Percentiles rank a stretch among this genome's conserved stretches.
These are phyloP conservation scores for Epichloe sylvatica DNA, from an alignment of 2,329 filamentous ascomycete species.

Conservation along the genomic window DNA sequence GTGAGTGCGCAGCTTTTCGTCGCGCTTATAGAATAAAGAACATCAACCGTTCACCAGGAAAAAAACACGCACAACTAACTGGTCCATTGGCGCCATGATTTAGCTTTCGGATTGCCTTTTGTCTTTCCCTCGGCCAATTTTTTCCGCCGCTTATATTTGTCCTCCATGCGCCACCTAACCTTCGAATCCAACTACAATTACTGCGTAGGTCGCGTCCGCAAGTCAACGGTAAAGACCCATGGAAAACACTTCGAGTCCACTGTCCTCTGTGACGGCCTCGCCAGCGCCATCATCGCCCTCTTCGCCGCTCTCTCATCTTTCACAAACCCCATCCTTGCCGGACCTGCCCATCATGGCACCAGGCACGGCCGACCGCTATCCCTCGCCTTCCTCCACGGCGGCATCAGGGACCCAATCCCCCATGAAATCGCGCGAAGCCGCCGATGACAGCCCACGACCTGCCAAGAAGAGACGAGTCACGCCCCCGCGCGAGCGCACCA, in stretches of 20 bases:
- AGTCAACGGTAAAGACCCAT: not conserved
- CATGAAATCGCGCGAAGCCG: slow-evolving; percentile 27
- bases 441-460: slow-evolving; percentile 49
- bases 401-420: slow-evolving; percentile 39
- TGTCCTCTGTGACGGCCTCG: slow-evolving; percentile 17
- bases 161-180: not conserved
- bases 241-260: slow-evolving; percentile 6
- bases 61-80: not conserved
- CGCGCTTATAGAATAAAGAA: not conserved
- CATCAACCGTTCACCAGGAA: not conserved
- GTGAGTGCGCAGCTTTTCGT: not conserved
- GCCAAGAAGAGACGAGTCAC: slow-evolving; percentile 61
- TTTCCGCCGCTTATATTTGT: not conserved
- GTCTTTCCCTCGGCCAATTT: not conserved
- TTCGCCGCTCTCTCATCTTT: slow-evolving; percentile 41
- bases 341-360: slow-evolving; percentile 26
- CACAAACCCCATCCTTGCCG: slow-evolving; percentile 37
- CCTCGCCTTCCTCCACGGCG: slow-evolving; percentile 34
- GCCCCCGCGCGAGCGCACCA: slow-evolving; percentile 52
- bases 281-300: slow-evolving; percentile 28
- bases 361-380: slow-evolving; percentile 33
- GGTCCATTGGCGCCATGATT: not conserved
- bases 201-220: not conserved
- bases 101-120: not conserved
- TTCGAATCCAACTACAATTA: not conserved